Conservation (phyloP, 441 rosid genomes). For the Erysimum pusillum region DNA sequence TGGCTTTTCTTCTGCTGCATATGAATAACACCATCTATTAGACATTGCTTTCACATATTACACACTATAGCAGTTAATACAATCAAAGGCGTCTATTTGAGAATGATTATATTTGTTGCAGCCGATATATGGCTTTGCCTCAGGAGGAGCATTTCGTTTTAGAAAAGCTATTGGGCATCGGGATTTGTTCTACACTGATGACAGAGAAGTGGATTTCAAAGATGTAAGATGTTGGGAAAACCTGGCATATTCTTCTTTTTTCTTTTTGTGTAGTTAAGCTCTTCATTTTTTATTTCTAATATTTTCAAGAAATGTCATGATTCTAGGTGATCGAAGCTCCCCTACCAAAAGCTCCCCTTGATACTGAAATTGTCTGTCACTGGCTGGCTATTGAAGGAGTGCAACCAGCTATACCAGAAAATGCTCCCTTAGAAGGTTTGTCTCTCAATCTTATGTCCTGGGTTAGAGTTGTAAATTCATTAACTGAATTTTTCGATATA, state of each 20-base stretch:
- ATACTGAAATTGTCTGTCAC: slow-evolving; percentile 79
- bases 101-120: slow-evolving; percentile 50
- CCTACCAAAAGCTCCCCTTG: slow-evolving; percentile 96
- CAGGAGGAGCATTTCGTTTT: slow-evolving; percentile 81
- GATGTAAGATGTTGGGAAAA: slow-evolving; percentile 64
- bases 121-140: slow-evolving; percentile 88
- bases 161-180: slow-evolving; percentile 86
- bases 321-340: slow-evolving; percentile 93
- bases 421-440: slow-evolving; percentile 87
- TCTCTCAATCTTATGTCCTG: slow-evolving; percentile 25
- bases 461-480: slow-evolving; percentile 26
- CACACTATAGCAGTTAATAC: slow-evolving; percentile 11
- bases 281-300: slow-evolving; percentile 25
- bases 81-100: slow-evolving; percentile 19
- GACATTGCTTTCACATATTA: slow-evolving; percentile 12
- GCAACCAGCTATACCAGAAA: slow-evolving; percentile 95
- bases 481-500: slow-evolving; percentile 3
- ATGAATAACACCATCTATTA: slow-evolving; percentile 4
- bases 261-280: slow-evolving; percentile 7
- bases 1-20: slow-evolving; percentile 17
- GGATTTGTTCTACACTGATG: slow-evolving; percentile 90
- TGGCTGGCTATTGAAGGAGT: slow-evolving; percentile 99
- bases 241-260: background rate
- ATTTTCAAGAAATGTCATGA: slow-evolving; percentile 35
- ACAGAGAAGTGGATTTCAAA: slow-evolving; percentile 90